Percentiles rank a stretch among this genome's conserved stretches.
Evolutionary conservation across 2,329 filamentous ascomycete genomes (phyloP).

Genomic region (Aspergillaceae sp.): DNA sequence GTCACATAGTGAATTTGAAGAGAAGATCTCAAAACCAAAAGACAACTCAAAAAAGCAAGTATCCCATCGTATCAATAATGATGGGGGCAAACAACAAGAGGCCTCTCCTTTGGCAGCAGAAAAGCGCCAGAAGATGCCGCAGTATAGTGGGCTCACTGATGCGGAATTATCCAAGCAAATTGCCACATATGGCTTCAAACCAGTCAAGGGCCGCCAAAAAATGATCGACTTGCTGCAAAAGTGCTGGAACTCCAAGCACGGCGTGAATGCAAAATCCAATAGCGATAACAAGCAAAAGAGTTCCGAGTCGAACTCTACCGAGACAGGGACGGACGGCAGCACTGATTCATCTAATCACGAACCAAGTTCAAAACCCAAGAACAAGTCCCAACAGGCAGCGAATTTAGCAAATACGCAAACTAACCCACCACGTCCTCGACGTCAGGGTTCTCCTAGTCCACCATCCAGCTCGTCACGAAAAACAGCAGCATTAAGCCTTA

Average conservation of each 20-base stretch:
- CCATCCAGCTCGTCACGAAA: background rate
- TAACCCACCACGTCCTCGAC: background rate
- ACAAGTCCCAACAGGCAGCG: too few species aligned
- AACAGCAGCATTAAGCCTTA: background rate
- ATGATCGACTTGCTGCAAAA: slow-evolving; percentile 63
- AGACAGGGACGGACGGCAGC: too few species aligned
- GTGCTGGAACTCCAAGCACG: slow-evolving; percentile 59
- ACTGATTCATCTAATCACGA: slow-evolving; percentile 1
- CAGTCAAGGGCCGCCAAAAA: slow-evolving; percentile 56
- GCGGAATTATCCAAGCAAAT: slow-evolving; percentile 55
- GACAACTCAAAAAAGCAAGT: background rate
- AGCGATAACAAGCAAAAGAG: slow-evolving; percentile 9
- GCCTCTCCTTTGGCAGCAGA: background rate
- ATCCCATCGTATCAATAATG: background rate
- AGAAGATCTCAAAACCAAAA: background rate
- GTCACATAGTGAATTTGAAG: background rate
- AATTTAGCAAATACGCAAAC: too few species aligned
- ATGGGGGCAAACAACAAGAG: background rate
- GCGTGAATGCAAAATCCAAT: slow-evolving; percentile 13
- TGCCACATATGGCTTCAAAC: slow-evolving; percentile 61
- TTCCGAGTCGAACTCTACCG: background rate
- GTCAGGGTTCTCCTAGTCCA: background rate
- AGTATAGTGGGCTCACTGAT: slow-evolving; percentile 55
- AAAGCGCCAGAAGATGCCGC: slow-evolving; percentile 37
- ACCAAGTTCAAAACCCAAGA: slow-evolving; percentile 3